Evolutionary conservation across 2,329 filamentous ascomycete species (phyloP).

Genomic region (Fusarium sp.): DNA sequence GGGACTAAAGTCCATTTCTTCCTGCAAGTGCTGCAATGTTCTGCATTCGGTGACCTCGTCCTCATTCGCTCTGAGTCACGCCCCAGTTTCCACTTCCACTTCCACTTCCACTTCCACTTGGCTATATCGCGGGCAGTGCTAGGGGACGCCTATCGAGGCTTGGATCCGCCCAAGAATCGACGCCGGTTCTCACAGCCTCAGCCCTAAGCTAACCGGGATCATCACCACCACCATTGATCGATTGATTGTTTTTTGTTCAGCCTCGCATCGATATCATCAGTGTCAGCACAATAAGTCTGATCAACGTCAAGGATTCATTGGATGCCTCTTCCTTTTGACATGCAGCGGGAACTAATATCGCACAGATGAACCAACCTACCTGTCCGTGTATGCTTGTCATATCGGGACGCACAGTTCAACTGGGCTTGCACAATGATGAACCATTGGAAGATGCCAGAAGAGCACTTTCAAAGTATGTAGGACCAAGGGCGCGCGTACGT

Average conservation of each 20-base stretch:
- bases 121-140: conserved; percentile 24
- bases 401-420: conserved; percentile 5
- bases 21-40: conserved; percentile 26
- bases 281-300: neutral
- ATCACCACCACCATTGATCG: too few relatives aligned
- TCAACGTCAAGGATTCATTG: conserved; percentile 32
- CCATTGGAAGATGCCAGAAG: conserved; percentile 7
- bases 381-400: conserved; percentile 10
- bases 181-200: conserved; percentile 34
- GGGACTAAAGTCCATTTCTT: conserved; percentile 2
- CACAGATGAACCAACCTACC: conserved; percentile 2
- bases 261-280: conserved; percentile 28
- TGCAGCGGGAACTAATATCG: conserved; percentile 38
- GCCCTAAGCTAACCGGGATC: conserved; percentile 8
- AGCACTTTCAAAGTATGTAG: neutral
- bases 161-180: conserved; percentile 14
- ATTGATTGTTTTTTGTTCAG: conserved; percentile 29
- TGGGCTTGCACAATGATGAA: neutral
- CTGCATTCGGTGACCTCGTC: conserved; percentile 16
- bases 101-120: neutral
- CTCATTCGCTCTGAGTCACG: conserved; percentile 19
- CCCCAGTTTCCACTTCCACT: neutral
- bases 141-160: conserved; percentile 33
- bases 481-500: conserved; percentile 21
- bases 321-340: conserved; percentile 37